phyloP scores from a whole-genome alignment of 495 filamentous ascomycete species.

The Paragyromitra xinjiangensis region DNA sequence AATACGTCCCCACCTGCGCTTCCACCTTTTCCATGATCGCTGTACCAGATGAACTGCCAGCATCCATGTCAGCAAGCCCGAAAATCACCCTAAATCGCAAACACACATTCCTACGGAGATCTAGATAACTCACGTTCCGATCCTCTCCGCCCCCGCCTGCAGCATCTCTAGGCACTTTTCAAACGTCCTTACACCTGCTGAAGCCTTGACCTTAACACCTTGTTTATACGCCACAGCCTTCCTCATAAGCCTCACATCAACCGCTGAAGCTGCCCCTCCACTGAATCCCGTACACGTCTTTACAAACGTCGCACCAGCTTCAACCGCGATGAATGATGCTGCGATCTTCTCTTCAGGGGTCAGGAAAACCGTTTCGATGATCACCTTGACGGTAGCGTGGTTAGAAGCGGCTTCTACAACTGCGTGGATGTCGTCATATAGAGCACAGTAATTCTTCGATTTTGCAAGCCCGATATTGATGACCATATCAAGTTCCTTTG shows the following conservation, averaged over 20 bases:
- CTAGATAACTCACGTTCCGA: conserved; percentile 64
- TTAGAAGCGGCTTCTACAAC: conserved; percentile 65
- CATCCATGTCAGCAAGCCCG: conserved; percentile 42
- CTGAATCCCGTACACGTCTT: conserved; percentile 77
- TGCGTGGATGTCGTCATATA: conserved; percentile 68
- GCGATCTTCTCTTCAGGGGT: conserved; percentile 67
- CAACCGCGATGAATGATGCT: conserved; percentile 66
- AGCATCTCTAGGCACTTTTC: conserved; percentile 67
- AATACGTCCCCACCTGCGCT: conserved; percentile 45
- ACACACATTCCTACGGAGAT: conserved; percentile 19
- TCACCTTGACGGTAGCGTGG: conserved; percentile 67
- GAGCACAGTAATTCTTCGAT: conserved; percentile 61
- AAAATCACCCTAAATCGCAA: not conserved
- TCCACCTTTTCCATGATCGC: conserved; percentile 50
- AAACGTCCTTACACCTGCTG: conserved; percentile 68
- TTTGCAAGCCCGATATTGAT: conserved; percentile 69
- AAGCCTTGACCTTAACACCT: conserved; percentile 71
- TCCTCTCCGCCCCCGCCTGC: conserved; percentile 70
- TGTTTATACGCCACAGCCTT: conserved; percentile 59
- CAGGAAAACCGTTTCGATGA: conserved; percentile 72
- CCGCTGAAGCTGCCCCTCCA: conserved; percentile 67
- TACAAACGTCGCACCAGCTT: conserved; percentile 71
- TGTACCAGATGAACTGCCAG: conserved; percentile 49
- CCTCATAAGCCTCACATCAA: conserved; percentile 69
- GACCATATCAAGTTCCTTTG: conserved; percentile 74